These are phyloP conservation scores for Jaltomata sinuosa DNA, from an alignment of 257 asterid species.

Conservation along the genomic window DNA sequence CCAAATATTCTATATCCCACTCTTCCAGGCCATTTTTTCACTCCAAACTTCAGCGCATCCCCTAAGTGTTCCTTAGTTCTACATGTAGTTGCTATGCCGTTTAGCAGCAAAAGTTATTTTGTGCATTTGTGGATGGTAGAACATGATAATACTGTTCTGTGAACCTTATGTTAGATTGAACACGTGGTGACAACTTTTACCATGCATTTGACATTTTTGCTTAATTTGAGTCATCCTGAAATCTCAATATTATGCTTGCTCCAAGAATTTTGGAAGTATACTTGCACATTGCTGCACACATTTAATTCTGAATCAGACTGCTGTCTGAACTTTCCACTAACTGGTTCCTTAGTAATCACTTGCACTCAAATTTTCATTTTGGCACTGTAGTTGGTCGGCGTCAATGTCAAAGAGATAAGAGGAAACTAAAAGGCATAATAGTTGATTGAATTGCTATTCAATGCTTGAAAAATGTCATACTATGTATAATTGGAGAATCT, in stretches of 20 bases:
- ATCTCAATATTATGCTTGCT: not conserved
- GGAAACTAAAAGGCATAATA: not conserved
- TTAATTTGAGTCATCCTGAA: not conserved
- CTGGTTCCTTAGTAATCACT: not conserved
- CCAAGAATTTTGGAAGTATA: not conserved
- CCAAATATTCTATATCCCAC: not conserved
- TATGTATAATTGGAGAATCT: not conserved
- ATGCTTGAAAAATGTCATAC: not conserved
- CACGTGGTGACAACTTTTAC: not conserved
- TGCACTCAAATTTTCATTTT: not conserved
- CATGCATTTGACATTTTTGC: not conserved
- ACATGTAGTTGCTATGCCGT: not conserved
- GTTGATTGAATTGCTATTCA: not conserved
- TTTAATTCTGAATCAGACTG: not conserved
- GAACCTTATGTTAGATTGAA: not conserved
- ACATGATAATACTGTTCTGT: not conserved
- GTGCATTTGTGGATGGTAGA: not conserved
- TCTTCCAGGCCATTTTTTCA: not conserved
- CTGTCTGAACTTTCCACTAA: not conserved
- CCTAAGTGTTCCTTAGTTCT: not conserved
- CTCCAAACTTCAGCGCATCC: not conserved
- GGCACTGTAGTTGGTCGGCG: not conserved
- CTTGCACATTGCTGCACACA: not conserved
- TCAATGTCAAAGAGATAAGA: not conserved
- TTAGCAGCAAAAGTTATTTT: not conserved